These are phyloP conservation scores for Blastobotrys mokoenaii DNA, from an alignment of 805 yeast species.

Conservation along the genomic window DNA sequence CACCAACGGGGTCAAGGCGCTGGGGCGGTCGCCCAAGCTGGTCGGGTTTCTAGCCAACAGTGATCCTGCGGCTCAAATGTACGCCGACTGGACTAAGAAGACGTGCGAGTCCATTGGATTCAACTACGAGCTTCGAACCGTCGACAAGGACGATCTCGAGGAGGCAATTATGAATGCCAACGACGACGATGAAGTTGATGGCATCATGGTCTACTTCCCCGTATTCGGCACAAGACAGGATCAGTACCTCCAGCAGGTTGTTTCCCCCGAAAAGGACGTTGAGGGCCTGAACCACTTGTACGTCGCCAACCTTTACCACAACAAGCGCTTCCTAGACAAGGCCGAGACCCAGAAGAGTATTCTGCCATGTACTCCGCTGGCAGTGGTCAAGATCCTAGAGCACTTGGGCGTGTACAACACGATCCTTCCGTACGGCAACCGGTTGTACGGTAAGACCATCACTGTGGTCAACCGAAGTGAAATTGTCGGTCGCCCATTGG, in stretches of 20 bases:
- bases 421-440: conserved; percentile 77
- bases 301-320: conserved; percentile 92
- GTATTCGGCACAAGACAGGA: conserved; percentile 94
- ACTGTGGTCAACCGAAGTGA: conserved; percentile 90
- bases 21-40: conserved; percentile 57
- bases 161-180: conserved; percentile 78
- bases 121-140: conserved; percentile 64
- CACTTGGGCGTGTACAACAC: conserved; percentile 80
- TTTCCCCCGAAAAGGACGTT: conserved; percentile 86
- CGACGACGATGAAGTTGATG: conserved; percentile 64
- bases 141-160: conserved; percentile 77
- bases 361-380: conserved; percentile 93
- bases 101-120: conserved; percentile 84
- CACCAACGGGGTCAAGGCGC: conserved; percentile 41
- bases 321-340: conserved; percentile 77
- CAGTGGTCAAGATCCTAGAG: conserved; percentile 87
- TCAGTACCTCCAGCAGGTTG: conserved; percentile 89
- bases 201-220: conserved; percentile 96
- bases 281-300: conserved; percentile 90
- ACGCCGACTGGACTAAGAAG: conserved; percentile 93
- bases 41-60: conserved; percentile 89
- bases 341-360: conserved; percentile 65
- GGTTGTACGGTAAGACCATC: conserved; percentile 86
- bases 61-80: conserved; percentile 93
- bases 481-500: conserved; percentile 94